phyloP scores from a whole-genome alignment of 2,329 filamentous ascomycete genomes.

The Ophiocordyceps unilateralis region DNA sequence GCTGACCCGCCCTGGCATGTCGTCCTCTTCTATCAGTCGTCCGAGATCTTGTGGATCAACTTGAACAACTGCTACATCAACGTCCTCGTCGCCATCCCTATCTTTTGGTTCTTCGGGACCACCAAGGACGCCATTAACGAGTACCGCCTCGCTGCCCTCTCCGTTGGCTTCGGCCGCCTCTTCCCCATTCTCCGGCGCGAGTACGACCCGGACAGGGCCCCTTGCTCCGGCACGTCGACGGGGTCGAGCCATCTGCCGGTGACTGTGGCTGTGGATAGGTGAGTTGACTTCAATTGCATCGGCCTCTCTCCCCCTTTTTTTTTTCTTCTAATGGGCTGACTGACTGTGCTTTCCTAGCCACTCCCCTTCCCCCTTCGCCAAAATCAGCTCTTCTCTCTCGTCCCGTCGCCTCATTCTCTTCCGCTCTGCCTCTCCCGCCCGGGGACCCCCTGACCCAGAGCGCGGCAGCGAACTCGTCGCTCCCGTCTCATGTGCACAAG shows the following conservation, averaged over 20 bases:
- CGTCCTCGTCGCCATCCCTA: constrained; percentile 26
- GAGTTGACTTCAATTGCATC: neutral
- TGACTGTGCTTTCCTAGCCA: neutral
- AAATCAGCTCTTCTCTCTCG: constrained; percentile 5
- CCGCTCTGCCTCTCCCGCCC: constrained; percentile 4
- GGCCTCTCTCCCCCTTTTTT: neutral
- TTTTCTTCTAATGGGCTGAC: neutral
- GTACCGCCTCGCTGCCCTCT: constrained; percentile 14
- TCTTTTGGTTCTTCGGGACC: constrained; percentile 38
- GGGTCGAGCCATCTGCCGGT: constrained; percentile 7
- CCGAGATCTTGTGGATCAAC: constrained; percentile 17
- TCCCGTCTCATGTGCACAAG: neutral
- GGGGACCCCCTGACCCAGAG: neutral
- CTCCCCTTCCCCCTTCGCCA: neutral
- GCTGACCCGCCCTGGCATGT: constrained; percentile 24
- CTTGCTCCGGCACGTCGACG: constrained; percentile 4
- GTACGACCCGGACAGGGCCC: constrained; percentile 18
- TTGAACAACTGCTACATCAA: constrained; percentile 31
- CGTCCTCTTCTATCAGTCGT: constrained; percentile 27
- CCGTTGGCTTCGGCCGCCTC: constrained; percentile 22
- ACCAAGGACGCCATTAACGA: constrained; percentile 34
- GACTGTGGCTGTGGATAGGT: neutral
- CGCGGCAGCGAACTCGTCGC: neutral
- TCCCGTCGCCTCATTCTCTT: constrained; percentile 5
- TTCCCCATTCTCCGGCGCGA: constrained; percentile 24